phyloP scores from a whole-genome alignment of 2,329 filamentous ascomycete species.

The Xylogone sp. region DNA sequence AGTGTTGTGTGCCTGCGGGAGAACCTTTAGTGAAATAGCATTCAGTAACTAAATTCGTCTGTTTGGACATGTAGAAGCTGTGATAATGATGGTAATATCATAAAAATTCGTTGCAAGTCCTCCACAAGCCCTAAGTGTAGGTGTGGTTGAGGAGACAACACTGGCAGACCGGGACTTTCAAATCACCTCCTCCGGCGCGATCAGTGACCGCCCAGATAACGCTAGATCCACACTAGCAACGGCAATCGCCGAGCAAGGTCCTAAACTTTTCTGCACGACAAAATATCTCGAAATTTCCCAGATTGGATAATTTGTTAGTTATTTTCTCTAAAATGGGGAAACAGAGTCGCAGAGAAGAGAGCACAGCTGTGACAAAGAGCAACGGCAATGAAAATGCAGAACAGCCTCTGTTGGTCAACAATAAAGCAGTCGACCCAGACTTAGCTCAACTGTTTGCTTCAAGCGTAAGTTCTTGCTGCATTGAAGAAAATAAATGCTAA shows the following conservation, averaged over 20 bases:
- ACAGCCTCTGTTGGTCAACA: conserved; percentile 27
- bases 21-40: neutral
- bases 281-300: neutral
- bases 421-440: conserved; percentile 61
- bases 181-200: conserved; percentile 1
- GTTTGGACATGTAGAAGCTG: neutral
- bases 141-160: neutral
- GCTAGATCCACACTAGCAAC: neutral
- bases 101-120: neutral
- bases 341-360: conserved; percentile 21
- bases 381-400: conserved; percentile 15
- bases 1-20: neutral
- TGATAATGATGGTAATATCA: neutral
- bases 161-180: neutral
- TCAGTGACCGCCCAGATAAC: neutral
- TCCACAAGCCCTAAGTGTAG: neutral
- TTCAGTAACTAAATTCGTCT: neutral
- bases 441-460: conserved; percentile 67
- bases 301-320: neutral
- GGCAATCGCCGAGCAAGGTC: neutral
- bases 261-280: neutral
- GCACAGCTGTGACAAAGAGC: conserved; percentile 10
- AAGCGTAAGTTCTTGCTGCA: conserved; percentile 54
- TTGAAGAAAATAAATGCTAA: conserved; percentile 4
- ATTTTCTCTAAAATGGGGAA: conserved; percentile 24